These are phyloP conservation scores for Acanthamoeba divionensis DNA, from an alignment of 208 protist genomes.

Conservation along the genomic window DNA sequence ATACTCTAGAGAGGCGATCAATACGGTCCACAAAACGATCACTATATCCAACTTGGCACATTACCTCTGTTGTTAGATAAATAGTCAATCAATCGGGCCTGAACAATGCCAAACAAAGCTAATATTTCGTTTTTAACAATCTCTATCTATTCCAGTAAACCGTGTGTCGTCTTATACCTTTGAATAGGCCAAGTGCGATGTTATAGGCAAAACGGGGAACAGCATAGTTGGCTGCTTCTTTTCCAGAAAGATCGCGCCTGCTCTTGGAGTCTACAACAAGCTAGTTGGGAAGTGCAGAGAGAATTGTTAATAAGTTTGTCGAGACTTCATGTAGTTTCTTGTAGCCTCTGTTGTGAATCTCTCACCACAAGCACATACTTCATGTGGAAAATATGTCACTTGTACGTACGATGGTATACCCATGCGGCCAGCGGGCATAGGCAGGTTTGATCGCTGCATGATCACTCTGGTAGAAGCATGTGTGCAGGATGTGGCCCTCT, in stretches of 20 bases:
- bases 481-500: constrained; percentile 30
- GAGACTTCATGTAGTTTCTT: too few species aligned
- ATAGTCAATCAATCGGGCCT: too few species aligned
- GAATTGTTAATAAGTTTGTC: too few species aligned
- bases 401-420: neutral
- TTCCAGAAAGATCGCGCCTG: constrained; percentile 14
- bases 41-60: neutral
- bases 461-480: constrained; percentile 56
- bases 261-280: constrained; percentile 3
- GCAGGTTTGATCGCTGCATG: neutral
- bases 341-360: too few species aligned
- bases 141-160: too few species aligned
- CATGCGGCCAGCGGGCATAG: constrained; percentile 14
- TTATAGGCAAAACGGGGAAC: constrained; percentile 53
- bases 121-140: neutral
- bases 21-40: neutral
- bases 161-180: neutral
- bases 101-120: neutral
- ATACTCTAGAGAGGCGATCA: neutral
- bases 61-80: neutral
- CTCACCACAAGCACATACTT: neutral
- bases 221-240: constrained; percentile 43
- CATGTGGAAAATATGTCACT: too few species aligned
- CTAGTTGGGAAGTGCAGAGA: neutral
- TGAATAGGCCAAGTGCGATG: constrained; percentile 23